Evolutionary conservation across 1,284 basidiomycete species (phyloP), one percentile per base, ranked within the genome.

Genomic region (Amylostereum chailletii): DNA sequence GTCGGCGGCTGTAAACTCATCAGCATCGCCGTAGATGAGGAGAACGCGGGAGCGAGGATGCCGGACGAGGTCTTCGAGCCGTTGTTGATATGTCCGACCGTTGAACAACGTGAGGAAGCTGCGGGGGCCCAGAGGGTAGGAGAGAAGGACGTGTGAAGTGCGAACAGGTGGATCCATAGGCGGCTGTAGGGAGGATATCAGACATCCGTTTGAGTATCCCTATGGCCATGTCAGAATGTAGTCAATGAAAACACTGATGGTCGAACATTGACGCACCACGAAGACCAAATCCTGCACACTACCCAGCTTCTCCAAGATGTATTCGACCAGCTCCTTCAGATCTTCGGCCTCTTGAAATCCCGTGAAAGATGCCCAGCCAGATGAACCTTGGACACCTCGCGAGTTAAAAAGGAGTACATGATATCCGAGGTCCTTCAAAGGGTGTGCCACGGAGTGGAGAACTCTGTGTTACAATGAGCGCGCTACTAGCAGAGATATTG

Each of bases 131-230:
- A 90, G 67, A 0, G 89, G 89, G 58, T 91, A 91, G 1, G 86
- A 90, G 27, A 92, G 63, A 37, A 92, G 65, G 44, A 90, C 68
- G 61, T 89, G 82, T 7, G 73, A 75, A 0, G 78, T 82, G 55
- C 68, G 70, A 46, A 84, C 60, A 11, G 69, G 67, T 19, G 68
- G 55, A 0, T 69, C 61, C 2, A 76, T 64, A 11, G 75, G 60
- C 1, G 83, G 79, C 51, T 79, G 78, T 47, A 82, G 64, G 2
- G 83, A 85, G 1, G 78, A 76, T 34, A 86, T 79, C 29, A 92
- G 70, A 1, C 84, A 77, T 2, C 89, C 90, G 70, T 88, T 71
- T 3, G 89, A 91, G 64, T 92, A 90, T 1, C 87, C 87, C 86
- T 90, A 52, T 32, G 8, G 27, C 5, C 26, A 5, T 11, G 26